Percentiles rank a stretch among this genome's conserved stretches.
phyloP scores from a whole-genome alignment of 257 asterid species.

The Nicotiana tabacum region DNA sequence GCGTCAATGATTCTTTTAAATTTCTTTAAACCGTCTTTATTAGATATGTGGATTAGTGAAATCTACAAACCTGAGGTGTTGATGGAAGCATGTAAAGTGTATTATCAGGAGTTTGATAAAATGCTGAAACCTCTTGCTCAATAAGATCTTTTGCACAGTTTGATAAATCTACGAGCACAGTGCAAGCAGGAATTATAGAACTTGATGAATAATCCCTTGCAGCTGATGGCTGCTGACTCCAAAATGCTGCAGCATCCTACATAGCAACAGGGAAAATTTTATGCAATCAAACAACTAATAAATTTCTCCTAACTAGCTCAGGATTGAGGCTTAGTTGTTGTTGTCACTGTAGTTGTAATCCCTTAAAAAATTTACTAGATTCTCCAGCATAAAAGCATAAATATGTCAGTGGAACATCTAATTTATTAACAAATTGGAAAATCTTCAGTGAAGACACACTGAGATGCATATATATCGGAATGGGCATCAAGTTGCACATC shows the following conservation, averaged over 20 bases:
- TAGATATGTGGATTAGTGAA: conserved; percentile 5
- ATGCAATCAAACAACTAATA: not conserved
- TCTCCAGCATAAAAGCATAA: conserved; percentile 4
- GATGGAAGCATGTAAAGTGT: conserved; percentile 96
- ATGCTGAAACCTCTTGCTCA: conserved; percentile 87
- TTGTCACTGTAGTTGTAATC: not conserved
- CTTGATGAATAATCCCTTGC: conserved; percentile 90
- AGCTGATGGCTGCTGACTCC: conserved; percentile 96
- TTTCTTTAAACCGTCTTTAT: not conserved
- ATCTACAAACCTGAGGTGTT: conserved; percentile 75
- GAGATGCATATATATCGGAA: not conserved
- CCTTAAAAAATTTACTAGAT: not conserved
- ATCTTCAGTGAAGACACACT: not conserved
- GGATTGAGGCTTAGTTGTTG: conserved; percentile 1
- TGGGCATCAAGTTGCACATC: not conserved
- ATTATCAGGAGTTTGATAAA: conserved; percentile 84
- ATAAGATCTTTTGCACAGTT: conserved; percentile 76
- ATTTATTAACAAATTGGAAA: not conserved
- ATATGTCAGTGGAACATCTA: not conserved
- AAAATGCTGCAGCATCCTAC: conserved; percentile 95
- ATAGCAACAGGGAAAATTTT: conserved; percentile 7
- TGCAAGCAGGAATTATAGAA: conserved; percentile 88
- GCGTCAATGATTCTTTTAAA: not conserved
- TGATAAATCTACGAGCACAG: conserved; percentile 69
- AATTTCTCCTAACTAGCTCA: not conserved